Evolutionary conservation across 352 stramenopile species (phyloP).

Genomic region (Salisapilia sapeloensis): DNA sequence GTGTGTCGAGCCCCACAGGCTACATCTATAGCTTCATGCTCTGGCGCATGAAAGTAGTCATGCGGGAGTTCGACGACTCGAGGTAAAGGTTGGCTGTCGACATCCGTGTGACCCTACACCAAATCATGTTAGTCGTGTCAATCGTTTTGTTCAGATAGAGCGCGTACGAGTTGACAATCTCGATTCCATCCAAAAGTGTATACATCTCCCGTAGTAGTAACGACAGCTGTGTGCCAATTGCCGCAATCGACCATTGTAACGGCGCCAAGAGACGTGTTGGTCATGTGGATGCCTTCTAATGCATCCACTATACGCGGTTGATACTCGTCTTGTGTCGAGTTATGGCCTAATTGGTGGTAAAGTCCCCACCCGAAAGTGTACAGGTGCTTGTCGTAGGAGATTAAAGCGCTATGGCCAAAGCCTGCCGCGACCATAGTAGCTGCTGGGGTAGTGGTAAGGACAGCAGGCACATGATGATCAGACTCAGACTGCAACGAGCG

Average conservation of each 20-base stretch:
- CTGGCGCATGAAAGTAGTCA: constrained; percentile 6
- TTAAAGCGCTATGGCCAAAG: constrained; percentile 28
- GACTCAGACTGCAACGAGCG: background rate
- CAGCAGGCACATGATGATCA: constrained; percentile 1
- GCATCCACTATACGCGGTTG: constrained; percentile 16
- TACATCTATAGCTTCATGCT: constrained; percentile 13
- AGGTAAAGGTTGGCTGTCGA: constrained; percentile 25
- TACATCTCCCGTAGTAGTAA: constrained; percentile 38
- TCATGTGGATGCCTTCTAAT: constrained; percentile 22
- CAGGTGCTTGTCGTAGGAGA: constrained; percentile 14
- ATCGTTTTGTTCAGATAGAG: background rate
- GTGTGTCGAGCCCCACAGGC: constrained; percentile 35
- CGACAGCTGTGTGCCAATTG: constrained; percentile 53
- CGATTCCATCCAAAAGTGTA: constrained; percentile 70
- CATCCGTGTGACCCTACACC: too few species aligned
- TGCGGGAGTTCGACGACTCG: constrained; percentile 19
- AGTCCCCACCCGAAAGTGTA: constrained; percentile 63
- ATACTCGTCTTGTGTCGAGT: constrained; percentile 13
- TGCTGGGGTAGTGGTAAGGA: background rate
- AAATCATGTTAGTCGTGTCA: too few species aligned
- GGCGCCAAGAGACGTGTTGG: constrained; percentile 3
- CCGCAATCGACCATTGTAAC: constrained; percentile 28
- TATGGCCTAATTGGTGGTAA: constrained; percentile 65
- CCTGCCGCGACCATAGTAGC: constrained; percentile 15
- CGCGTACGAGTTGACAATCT: constrained; percentile 45